A percentile compares a stretch with the other conserved stretches of the same genome.
These are phyloP conservation scores for Tricholomella constricta DNA, from an alignment of 768 basidiomycete species.

Conservation along the genomic window DNA sequence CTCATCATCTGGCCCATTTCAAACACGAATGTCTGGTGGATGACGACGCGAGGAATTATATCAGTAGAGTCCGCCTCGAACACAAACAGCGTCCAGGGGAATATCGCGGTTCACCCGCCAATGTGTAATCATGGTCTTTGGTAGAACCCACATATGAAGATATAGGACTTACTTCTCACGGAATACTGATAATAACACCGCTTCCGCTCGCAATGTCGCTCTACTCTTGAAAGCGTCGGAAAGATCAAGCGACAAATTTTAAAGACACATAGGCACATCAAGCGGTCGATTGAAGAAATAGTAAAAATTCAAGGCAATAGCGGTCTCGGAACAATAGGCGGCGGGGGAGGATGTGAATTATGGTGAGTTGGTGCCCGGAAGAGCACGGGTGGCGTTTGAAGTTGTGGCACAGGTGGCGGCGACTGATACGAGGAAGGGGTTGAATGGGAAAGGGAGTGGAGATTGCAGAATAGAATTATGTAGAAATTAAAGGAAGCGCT, in stretches of 20 bases:
- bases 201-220: slow-evolving; percentile 19
- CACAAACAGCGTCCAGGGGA: slow-evolving; percentile 49
- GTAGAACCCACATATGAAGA: background rate
- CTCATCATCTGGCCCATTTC: slow-evolving; percentile 72
- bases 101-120: slow-evolving; percentile 1
- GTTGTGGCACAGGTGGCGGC: slow-evolving; percentile 26
- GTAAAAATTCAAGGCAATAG: slow-evolving; percentile 32
- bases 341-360: slow-evolving; percentile 18
- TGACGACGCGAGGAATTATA: slow-evolving; percentile 70
- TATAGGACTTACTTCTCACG: slow-evolving; percentile 12
- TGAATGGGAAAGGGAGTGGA: slow-evolving; percentile 31
- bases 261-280: slow-evolving; percentile 49
- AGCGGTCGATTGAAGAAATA: slow-evolving; percentile 30
- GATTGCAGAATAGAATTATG: slow-evolving; percentile 20
- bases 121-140: background rate
- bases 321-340: slow-evolving; percentile 28
- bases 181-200: slow-evolving; percentile 12
- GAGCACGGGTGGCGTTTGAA: slow-evolving; percentile 25
- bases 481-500: slow-evolving; percentile 29
- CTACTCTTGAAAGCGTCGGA: slow-evolving; percentile 42
- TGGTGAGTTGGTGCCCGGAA: slow-evolving; percentile 16
- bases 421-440: too few relatives aligned
- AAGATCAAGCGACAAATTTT: slow-evolving; percentile 60
- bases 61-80: slow-evolving; percentile 77
- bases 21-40: slow-evolving; percentile 73